Evolutionary conservation across 208 protist genomes (phyloP).

Genomic region (Entamoeba moshkovskii): DNA sequence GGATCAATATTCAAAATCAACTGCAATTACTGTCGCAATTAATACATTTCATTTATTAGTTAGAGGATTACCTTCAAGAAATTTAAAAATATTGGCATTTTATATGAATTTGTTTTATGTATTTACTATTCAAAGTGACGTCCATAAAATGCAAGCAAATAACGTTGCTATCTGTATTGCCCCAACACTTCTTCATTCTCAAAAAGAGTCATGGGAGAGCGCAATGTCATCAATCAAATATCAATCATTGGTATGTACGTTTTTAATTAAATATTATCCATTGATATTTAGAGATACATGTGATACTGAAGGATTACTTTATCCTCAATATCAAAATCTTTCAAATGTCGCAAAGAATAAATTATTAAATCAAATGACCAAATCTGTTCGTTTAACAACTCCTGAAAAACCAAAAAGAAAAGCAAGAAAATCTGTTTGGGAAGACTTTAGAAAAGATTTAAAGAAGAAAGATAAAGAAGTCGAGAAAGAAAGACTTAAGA

Average conservation of each 20-base stretch:
- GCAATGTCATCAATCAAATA: neutral
- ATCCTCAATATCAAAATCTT: neutral
- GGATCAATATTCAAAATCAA: neutral
- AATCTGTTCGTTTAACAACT: neutral
- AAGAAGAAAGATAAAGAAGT: neutral
- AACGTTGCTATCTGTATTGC: neutral
- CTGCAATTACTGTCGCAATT: neutral
- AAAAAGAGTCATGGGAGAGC: neutral
- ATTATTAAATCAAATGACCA: neutral
- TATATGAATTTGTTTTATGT: neutral
- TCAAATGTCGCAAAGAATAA: neutral
- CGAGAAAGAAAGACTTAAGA: neutral
- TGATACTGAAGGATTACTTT: neutral
- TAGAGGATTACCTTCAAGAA: neutral
- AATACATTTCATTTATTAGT: neutral
- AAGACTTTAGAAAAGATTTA: neutral
- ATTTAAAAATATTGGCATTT: neutral
- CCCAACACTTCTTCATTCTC: neutral
- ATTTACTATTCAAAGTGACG: neutral
- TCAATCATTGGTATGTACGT: neutral
- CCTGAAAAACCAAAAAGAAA: neutral
- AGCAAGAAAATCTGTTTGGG: neutral
- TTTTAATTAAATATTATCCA: neutral
- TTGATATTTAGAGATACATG: neutral
- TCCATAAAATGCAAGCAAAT: neutral